Evolutionary conservation across 768 basidiomycete species (phyloP), one percentile per base, ranked within the genome.

Genomic region (Phaeolepiota aurea): DNA sequence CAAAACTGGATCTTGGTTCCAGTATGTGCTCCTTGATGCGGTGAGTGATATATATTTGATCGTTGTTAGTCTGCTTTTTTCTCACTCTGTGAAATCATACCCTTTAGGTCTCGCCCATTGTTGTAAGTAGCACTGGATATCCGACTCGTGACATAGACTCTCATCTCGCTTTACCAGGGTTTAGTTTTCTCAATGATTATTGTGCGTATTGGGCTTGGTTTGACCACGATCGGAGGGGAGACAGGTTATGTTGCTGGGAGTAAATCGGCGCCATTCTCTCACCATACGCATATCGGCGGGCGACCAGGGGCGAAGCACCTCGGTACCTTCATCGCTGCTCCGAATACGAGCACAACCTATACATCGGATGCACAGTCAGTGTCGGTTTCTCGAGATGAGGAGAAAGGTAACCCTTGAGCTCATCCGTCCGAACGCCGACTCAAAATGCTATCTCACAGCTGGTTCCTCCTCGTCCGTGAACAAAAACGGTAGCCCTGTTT

Each of bases 141-240:
- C 7, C 25, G n/a, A n/a, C n/a, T n/a, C n/a, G n/a, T n/a, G n/a
- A n/a, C n/a, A n/a, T n/a, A n/a, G n/a, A n/a, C n/a, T n/a, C n/a
- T 44, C 28, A 13, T 30, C 28, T 19, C 13, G 36, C 12, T 21
- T 19, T 19, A 23, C 22, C 41, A 58, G 52, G 59, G 42, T 22
- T 45, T 62, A 33, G 59, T 61, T 4, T 65, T 65, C 45, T 58
- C 59, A n/a, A 46, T 64, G 41, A 56, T 64, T 44, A 63, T 63
- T 44, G 55, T 63, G 32, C 60, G 60, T 18, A 50, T 63, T 31
- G 62, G 55, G 1, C 47, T 60, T 34, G 58, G 60, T 16, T 40
- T 60, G 7, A 41, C 43, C 12, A 41, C 56, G n/a, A 28, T 28
- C n/a, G 7, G n/a, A n/a, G 25, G 25, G n/a, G 25, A 28, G n/a